These are phyloP conservation scores for Lactifluus piperatus DNA, from an alignment of 768 basidiomycete species.

Conservation along the genomic window DNA sequence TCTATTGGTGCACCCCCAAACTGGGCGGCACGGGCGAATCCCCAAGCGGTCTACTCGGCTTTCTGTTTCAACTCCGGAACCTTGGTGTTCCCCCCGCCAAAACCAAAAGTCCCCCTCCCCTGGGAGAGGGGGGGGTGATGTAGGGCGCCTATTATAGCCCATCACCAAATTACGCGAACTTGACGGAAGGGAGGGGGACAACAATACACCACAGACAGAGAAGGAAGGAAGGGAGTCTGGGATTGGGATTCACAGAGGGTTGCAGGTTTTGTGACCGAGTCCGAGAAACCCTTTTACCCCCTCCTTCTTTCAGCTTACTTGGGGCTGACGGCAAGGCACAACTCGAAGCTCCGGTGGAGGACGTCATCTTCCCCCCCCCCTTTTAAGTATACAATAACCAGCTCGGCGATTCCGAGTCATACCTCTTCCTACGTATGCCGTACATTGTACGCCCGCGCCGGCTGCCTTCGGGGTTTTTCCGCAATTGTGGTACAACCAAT, in stretches of 20 bases:
- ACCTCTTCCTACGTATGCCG: not conserved
- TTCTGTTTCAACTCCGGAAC: slow-evolving; percentile 5
- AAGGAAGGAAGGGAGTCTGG: not conserved
- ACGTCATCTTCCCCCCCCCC: not conserved
- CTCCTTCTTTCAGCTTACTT: not conserved
- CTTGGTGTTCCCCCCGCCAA: not conserved
- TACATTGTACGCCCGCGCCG: not conserved
- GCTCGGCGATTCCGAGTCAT: slow-evolving; percentile 4
- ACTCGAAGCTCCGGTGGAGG: not conserved
- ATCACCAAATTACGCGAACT: slow-evolving; percentile 8
- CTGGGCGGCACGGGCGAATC: not conserved
- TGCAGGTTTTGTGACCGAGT: not conserved
- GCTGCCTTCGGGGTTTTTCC: slow-evolving; percentile 14
- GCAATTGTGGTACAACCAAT: slow-evolving; percentile 10
- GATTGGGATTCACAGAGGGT: not conserved
- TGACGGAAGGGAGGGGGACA: too few relatives aligned
- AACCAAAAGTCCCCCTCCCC: not conserved
- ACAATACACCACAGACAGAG: not conserved
- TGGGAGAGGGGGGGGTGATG: too few relatives aligned
- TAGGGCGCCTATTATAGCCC: not conserved
- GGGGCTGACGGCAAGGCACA: not conserved
- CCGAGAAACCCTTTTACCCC: not conserved
- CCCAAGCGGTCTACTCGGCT: not conserved
- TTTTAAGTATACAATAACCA: not conserved
- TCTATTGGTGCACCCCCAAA: not conserved